These are phyloP conservation scores for Ogataea polymorpha DNA, from an alignment of 805 yeast species.

Conservation along the genomic window DNA sequence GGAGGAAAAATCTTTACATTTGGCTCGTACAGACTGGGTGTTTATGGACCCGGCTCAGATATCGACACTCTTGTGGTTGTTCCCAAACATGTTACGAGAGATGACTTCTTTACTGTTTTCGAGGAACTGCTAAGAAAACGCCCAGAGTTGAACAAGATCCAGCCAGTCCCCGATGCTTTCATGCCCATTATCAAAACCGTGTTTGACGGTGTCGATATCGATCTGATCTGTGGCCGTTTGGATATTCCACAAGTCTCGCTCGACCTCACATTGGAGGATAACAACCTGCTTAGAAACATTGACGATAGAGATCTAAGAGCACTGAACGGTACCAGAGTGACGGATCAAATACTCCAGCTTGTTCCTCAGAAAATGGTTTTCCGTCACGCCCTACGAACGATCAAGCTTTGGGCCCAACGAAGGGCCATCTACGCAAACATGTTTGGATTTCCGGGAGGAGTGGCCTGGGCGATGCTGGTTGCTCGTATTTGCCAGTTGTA, in stretches of 20 bases:
- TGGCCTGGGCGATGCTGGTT: slow-evolving; percentile 99
- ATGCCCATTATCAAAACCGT: slow-evolving; percentile 95
- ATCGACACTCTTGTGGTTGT: slow-evolving; percentile 95
- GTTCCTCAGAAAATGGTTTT: slow-evolving; percentile 94
- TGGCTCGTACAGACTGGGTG: slow-evolving; percentile 94
- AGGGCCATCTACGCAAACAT: slow-evolving; percentile 93
- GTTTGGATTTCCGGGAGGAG: slow-evolving; percentile 98
- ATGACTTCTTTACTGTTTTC: slow-evolving; percentile 84
- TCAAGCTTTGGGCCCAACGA: slow-evolving; percentile 95
- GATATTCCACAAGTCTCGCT: slow-evolving; percentile 82
- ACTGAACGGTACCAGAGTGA: slow-evolving; percentile 93
- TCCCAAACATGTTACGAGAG: slow-evolving; percentile 91
- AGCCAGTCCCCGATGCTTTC: slow-evolving; percentile 93
- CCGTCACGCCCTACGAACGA: slow-evolving; percentile 87
- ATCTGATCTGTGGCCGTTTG: slow-evolving; percentile 79
- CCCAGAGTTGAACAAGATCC: slow-evolving; percentile 84
- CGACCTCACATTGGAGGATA: slow-evolving; percentile 74
- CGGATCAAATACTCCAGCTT: slow-evolving; percentile 84
- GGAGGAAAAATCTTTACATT: slow-evolving; percentile 97
- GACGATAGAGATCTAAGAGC: slow-evolving; percentile 91
- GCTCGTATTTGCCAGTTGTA: slow-evolving; percentile 95
- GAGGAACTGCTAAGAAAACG: slow-evolving; percentile 64
- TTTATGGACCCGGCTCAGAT: slow-evolving; percentile 97
- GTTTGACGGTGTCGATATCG: slow-evolving; percentile 89
- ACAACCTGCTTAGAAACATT: slow-evolving; percentile 76